These are phyloP conservation scores for Fallopia convolvulus DNA, from an alignment of 148 eudicot genomes.

Conservation along the genomic window DNA sequence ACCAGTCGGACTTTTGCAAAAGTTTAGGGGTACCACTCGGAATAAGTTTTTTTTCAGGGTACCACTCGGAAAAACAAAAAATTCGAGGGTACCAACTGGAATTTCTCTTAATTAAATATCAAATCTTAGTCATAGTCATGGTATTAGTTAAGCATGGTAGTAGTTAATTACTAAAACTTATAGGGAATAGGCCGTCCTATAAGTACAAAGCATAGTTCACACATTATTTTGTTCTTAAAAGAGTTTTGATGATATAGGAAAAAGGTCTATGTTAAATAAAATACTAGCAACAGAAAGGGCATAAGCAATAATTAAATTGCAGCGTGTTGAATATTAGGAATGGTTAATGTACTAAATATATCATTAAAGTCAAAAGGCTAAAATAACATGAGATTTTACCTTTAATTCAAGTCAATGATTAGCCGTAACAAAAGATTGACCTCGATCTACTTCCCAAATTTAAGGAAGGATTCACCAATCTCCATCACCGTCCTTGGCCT, in stretches of 20 bases:
- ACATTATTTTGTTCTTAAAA: too few species aligned
- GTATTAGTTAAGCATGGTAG: background rate
- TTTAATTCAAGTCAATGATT: background rate
- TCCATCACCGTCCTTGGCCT: slow-evolving; percentile 1
- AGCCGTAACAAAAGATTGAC: background rate
- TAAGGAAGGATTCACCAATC: background rate
- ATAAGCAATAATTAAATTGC: background rate
- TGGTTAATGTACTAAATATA: background rate
- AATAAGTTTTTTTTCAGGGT: too few species aligned
- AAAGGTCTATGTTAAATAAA: background rate
- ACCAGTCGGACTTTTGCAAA: too few species aligned
- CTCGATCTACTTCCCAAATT: background rate
- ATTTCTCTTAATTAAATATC: too few species aligned
- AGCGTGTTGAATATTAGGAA: slow-evolving; percentile 2
- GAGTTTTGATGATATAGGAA: slow-evolving; percentile 8
- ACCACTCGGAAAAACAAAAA: too few species aligned
- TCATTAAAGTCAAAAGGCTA: background rate
- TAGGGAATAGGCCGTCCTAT: too few species aligned
- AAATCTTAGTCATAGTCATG: background rate
- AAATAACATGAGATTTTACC: background rate
- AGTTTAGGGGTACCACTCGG: too few species aligned
- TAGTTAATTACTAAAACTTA: too few species aligned
- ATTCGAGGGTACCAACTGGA: too few species aligned
- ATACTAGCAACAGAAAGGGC: background rate
- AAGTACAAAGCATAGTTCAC: too few species aligned